These are phyloP conservation scores for Chaetomium sp. DNA, from an alignment of 2,329 filamentous ascomycete species.

Conservation along the genomic window DNA sequence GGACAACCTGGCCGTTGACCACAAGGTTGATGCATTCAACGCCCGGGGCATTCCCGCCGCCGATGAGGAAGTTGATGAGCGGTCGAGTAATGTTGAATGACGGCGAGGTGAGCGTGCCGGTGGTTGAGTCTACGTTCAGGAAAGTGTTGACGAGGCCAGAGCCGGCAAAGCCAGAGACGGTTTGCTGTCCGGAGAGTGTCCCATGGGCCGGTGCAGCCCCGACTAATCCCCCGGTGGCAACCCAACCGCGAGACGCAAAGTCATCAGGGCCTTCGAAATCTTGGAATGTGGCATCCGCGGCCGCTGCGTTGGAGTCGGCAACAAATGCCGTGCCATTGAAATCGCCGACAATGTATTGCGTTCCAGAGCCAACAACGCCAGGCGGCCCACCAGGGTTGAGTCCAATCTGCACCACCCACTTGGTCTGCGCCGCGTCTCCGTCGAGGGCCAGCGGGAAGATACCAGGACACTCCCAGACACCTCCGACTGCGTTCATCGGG, in stretches of 20 bases:
- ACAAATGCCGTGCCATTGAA: conserved; percentile 4
- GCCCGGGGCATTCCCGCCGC: conserved; percentile 1
- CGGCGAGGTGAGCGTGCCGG: conserved; percentile 6
- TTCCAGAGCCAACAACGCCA: conserved; percentile 4
- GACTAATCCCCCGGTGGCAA: conserved; percentile 2
- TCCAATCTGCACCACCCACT: conserved; percentile 3
- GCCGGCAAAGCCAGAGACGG: not conserved
- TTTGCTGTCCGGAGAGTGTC: conserved; percentile 2
- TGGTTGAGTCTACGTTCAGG: conserved; percentile 1
- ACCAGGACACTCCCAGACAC: conserved; percentile 4
- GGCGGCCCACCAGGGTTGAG: conserved; percentile 2
- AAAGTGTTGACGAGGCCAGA: conserved; percentile 1
- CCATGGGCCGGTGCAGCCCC: conserved; percentile 3
- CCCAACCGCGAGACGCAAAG: conserved; percentile 5
- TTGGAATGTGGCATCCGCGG: not conserved
- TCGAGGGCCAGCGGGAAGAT: conserved; percentile 5
- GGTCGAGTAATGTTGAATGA: not conserved
- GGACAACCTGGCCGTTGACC: conserved; percentile 2
- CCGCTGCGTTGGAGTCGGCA: not conserved
- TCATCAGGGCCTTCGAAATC: conserved; percentile 3
- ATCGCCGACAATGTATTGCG: conserved; percentile 1
- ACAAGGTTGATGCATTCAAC: conserved; percentile 2
- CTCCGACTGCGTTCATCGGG: conserved; percentile 4
- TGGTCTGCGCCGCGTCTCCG: not conserved
- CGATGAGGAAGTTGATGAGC: conserved; percentile 5